A percentile compares a stretch with the other conserved stretches of the same genome.
Evolutionary conservation across 2,329 filamentous ascomycete species (phyloP).

Genomic region (Aspergillus fumigatiaffinis): DNA sequence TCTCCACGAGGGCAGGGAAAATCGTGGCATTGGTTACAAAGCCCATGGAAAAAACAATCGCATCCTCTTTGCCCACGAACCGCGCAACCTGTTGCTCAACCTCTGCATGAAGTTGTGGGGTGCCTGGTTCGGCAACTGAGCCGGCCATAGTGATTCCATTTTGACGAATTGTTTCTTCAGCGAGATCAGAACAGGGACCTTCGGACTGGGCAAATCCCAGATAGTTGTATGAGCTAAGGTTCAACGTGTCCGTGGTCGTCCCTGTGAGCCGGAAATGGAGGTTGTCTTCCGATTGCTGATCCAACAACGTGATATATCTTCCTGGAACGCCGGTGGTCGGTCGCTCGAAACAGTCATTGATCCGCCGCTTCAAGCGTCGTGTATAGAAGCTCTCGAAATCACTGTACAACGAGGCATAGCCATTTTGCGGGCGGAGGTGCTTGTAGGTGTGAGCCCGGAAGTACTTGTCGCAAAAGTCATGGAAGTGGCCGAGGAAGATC

Average conservation of each 20-base stretch:
- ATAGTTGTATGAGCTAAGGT: slow-evolving; percentile 98
- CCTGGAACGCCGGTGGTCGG: slow-evolving; percentile 88
- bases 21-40: slow-evolving; percentile 93
- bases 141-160: slow-evolving; percentile 78
- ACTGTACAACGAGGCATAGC: slow-evolving; percentile 88
- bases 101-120: slow-evolving; percentile 75
- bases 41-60: slow-evolving; percentile 97
- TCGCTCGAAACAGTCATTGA: slow-evolving; percentile 91
- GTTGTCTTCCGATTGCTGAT: slow-evolving; percentile 85
- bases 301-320: slow-evolving; percentile 81
- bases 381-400: slow-evolving; percentile 99
- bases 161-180: slow-evolving; percentile 75
- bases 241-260: slow-evolving; percentile 84
- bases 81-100: slow-evolving; percentile 81
- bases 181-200: slow-evolving; percentile 85
- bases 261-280: slow-evolving; percentile 78
- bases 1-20: slow-evolving; percentile 84
- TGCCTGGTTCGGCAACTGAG: slow-evolving; percentile 74
- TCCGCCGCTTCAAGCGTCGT: slow-evolving; percentile 78
- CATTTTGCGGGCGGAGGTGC: slow-evolving; percentile 72
- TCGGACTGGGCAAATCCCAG: slow-evolving; percentile 95
- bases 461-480: slow-evolving; percentile 91
- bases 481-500: slow-evolving; percentile 85
- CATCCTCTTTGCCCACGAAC: slow-evolving; percentile 86
- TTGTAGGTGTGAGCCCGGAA: slow-evolving; percentile 79